Percentiles rank a stretch among this genome's conserved stretches.
phyloP scores from a whole-genome alignment of 805 yeast species.

The Candida vartiovaarae region DNA sequence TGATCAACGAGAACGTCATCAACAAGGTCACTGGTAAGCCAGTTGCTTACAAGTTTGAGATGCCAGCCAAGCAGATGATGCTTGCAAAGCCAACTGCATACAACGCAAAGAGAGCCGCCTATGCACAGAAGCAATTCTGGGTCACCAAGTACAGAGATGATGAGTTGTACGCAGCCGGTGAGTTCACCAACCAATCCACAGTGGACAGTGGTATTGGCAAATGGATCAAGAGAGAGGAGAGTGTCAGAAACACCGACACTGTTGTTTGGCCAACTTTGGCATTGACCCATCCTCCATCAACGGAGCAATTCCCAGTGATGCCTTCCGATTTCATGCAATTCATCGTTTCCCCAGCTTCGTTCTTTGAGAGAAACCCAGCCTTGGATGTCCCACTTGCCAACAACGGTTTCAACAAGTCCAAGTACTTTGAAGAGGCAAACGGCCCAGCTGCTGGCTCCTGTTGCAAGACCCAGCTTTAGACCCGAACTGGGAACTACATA shows the following conservation, averaged over 20 bases:
- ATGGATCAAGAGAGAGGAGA: conserved; percentile 64
- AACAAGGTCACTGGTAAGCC: conserved; percentile 66
- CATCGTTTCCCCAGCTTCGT: conserved; percentile 61
- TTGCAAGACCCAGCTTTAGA: conserved; percentile 13
- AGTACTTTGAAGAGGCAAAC: conserved; percentile 15
- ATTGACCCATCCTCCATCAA: conserved; percentile 74
- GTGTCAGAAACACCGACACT: conserved; percentile 65
- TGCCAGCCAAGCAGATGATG: conserved; percentile 74
- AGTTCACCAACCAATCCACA: conserved; percentile 76
- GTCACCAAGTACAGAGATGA: conserved; percentile 72
- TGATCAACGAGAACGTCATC: conserved; percentile 65
- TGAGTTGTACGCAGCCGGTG: conserved; percentile 75
- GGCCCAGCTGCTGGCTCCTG: conserved; percentile 10
- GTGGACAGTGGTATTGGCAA: conserved; percentile 61
- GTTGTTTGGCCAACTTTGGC: conserved; percentile 82
- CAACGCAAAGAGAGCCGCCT: conserved; percentile 65
- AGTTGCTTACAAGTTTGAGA: conserved; percentile 66
- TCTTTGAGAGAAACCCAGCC: conserved; percentile 74
- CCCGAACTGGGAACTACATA: not conserved
- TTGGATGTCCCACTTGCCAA: conserved; percentile 68
- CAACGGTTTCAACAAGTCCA: conserved; percentile 54
- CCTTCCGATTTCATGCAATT: conserved; percentile 74
- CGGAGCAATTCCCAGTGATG: conserved; percentile 88
- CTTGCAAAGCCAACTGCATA: conserved; percentile 56
- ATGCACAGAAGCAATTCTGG: conserved; percentile 76